Evolutionary conservation across 2,329 filamentous ascomycete species (phyloP).

Genomic region (Penicillium sp.): DNA sequence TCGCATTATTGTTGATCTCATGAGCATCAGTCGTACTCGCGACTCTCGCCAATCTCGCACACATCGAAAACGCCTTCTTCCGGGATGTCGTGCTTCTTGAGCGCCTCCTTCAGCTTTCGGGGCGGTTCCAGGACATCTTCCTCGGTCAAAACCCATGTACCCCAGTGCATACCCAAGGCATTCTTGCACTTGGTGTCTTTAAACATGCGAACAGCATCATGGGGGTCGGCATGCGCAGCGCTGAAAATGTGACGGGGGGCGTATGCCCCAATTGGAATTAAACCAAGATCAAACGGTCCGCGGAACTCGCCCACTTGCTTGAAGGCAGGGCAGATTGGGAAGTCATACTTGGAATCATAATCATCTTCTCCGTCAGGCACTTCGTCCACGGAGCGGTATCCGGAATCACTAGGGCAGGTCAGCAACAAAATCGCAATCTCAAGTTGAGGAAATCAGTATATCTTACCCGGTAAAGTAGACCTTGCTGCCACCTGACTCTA

Average conservation of each 20-base stretch:
- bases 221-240: conserved; percentile 81
- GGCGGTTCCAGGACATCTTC: conserved; percentile 88
- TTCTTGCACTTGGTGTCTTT: conserved; percentile 73
- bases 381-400: conserved; percentile 76
- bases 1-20: background rate
- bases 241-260: conserved; percentile 66
- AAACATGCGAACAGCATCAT: conserved; percentile 88
- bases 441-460: background rate
- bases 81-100: conserved; percentile 65
- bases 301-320: conserved; percentile 75
- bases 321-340: conserved; percentile 81
- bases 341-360: conserved; percentile 66
- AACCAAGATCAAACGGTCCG: conserved; percentile 85
- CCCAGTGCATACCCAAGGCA: conserved; percentile 91
- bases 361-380: conserved; percentile 67
- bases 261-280: conserved; percentile 94
- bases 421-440: background rate
- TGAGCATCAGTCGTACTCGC: conserved; percentile 59
- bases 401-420: conserved; percentile 69
- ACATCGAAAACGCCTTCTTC: conserved; percentile 78
- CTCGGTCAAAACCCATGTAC: conserved; percentile 79
- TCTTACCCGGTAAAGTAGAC: conserved; percentile 74
- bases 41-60: conserved; percentile 81
- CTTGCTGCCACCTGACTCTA: conserved; percentile 72
- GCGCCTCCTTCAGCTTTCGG: conserved; percentile 67